phyloP scores from a whole-genome alignment of 148 eudicot genomes.

The Dianthus caryophyllus region DNA sequence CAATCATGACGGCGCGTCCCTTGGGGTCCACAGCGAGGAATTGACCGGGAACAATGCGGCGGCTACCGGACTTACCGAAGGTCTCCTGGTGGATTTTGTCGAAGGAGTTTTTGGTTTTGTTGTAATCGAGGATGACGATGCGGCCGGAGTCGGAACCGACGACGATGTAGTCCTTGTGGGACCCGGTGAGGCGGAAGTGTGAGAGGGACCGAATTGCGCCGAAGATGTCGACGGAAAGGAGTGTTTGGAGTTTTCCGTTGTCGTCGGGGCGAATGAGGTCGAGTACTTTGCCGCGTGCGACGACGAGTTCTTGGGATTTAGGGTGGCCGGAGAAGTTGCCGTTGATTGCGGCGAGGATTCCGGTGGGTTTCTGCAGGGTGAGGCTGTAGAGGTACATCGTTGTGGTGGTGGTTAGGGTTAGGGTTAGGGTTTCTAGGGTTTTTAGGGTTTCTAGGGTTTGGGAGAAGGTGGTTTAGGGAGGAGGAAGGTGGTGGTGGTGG shows the following conservation, averaged over 20 bases:
- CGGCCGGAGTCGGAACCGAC: conserved; percentile 96
- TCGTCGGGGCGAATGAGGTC: conserved; percentile 91
- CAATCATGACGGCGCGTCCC: conserved; percentile 95
- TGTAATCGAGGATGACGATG: conserved; percentile 75
- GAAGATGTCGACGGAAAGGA: conserved; percentile 81
- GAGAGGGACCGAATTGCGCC: conserved; percentile 84
- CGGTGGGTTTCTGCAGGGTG: conserved; percentile 85
- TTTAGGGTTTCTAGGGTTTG: background rate
- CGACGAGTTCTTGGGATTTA: conserved; percentile 70
- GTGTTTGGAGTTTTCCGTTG: conserved; percentile 83
- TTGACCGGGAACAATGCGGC: conserved; percentile 93
- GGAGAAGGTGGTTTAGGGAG: background rate
- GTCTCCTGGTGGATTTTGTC: conserved; percentile 91
- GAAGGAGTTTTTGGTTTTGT: conserved; percentile 66
- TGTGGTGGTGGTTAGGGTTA: background rate
- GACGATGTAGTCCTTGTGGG: conserved; percentile 84
- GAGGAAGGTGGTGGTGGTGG: background rate
- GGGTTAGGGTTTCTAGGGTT: background rate
- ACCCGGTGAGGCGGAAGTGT: conserved; percentile 80
- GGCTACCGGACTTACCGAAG: conserved; percentile 86
- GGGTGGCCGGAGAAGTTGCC: conserved; percentile 86
- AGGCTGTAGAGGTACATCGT: conserved; percentile 85
- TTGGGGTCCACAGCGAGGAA: conserved; percentile 84
- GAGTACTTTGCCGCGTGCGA: conserved; percentile 78
- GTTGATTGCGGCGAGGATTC: conserved; percentile 68